phyloP scores from a whole-genome alignment of 371 early-diverging fungal genomes.

The Mortierella polycephala region DNA sequence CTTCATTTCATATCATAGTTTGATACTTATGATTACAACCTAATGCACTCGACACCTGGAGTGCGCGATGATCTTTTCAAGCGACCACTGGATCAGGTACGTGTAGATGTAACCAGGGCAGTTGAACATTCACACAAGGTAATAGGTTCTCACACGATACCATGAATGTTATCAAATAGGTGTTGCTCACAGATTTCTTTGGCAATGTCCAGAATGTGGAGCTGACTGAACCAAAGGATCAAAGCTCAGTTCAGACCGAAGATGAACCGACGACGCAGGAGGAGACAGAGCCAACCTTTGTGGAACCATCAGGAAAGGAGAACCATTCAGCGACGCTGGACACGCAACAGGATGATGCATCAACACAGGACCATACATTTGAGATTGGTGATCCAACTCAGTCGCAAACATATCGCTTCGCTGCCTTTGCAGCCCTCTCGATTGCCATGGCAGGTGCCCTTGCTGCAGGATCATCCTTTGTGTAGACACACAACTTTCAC shows the following conservation, averaged over 20 bases:
- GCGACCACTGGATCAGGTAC: slow-evolving; percentile 74
- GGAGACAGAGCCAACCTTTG: slow-evolving; percentile 1
- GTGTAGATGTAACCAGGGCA: not conserved
- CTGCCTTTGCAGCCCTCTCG: slow-evolving; percentile 28
- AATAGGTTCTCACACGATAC: too few species aligned
- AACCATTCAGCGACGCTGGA: not conserved
- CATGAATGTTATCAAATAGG: slow-evolving; percentile 47
- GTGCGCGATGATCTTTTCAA: slow-evolving; percentile 86
- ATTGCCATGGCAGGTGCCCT: slow-evolving; percentile 30
- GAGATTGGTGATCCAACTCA: slow-evolving; percentile 45
- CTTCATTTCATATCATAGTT: slow-evolving; percentile 64
- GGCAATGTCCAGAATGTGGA: slow-evolving; percentile 93
- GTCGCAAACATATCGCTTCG: slow-evolving; percentile 36
- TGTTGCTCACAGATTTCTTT: slow-evolving; percentile 93
- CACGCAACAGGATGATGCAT: not conserved
- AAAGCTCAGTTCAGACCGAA: slow-evolving; percentile 8
- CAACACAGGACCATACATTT: slow-evolving; percentile 32
- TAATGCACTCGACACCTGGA: slow-evolving; percentile 85
- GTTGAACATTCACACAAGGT: too few species aligned
- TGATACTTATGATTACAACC: slow-evolving; percentile 75
- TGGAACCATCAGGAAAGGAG: slow-evolving; percentile 10
- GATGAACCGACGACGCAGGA: not conserved
- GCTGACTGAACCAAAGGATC: slow-evolving; percentile 63
- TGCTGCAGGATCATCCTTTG: slow-evolving; percentile 17
- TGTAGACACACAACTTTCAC: slow-evolving; percentile 1